Evolutionary conservation across 140 eudicot genomes (phyloP), one percentile per base, ranked within the genome.

Genomic region (Cichorium intybus): DNA sequence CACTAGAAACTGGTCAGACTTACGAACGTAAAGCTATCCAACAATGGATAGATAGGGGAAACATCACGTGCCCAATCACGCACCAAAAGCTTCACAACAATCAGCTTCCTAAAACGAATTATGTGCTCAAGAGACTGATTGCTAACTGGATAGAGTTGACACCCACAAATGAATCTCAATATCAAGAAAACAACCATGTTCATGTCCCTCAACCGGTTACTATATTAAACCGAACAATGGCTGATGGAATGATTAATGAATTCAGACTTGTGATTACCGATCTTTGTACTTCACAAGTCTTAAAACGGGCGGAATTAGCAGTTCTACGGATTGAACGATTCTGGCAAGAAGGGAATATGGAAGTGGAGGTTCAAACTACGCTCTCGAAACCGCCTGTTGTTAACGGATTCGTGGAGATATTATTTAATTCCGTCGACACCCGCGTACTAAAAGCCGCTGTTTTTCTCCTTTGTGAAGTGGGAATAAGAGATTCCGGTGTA

Each of bases 1-100:
- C 92, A 46, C 75, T 87, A 28, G 95, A 87, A 68, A 87, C 88
- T 18, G 95, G 95, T 53, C 92, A 87, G 75, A 87, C 95, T 6
- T 87, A 87, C 21, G 95, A 87, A 59, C 75, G 92, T 21, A 71
- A 63, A 76, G 92, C 95, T 7, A 87, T 87, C 28, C 91, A 81
- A 65, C 86, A 87, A 79, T 87, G 95, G 95, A 54, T 87, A 10
- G 88, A 84, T 49, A 79, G 81, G 62, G 92, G 92, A 28, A 87
- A 84, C 37, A 74, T 68, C 23, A 84, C 84, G 0, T 87, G 95
- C 64, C 95, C 95, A 10, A 81, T 81, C n/a, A 87, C 95, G 3
- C 88, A 86, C 61, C 92, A 87, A 62, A 87, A 67, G 74, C 84
- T 87, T 66, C 82, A 76, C n/a, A 72, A 70, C 17, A 56, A 67